Base-by-base conservation (phyloP, 768 basidiomycete species). In the Naganishia friedmannii region DNA sequence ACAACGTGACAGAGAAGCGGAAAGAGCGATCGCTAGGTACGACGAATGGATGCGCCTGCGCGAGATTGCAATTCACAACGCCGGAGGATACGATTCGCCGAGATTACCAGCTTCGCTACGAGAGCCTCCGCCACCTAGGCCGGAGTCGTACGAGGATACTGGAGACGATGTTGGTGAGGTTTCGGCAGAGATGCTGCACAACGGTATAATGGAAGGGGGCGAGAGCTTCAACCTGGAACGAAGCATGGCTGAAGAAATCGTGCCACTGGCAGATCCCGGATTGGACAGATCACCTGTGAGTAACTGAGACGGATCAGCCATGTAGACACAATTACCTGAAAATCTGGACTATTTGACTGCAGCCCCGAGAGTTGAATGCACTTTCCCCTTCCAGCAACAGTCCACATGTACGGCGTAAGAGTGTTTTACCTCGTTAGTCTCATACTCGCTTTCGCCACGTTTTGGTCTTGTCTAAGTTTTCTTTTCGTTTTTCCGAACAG, bases 401-500 rank as follows among this genome's bases (percentile, higher is more conserved):
- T 53, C 85, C 93, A 66, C 95, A 99, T 82, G 87, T 94, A 39
- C 88, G 95, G 75, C 86, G 95, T 81, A 96, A 93, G 85, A 95
- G 92, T 76, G 93, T 95, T 56, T 85, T 97, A 72, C 94, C 93
- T 83, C 89, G 91, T 91, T 80, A 67, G 80, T 77, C 45, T 5
- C 21, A n/a, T 5, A 28, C 4, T 31, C 12, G 2, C 13, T n/a
- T n/a, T n/a, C 13, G 57, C 8, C 34, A 28, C 46, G 9, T 66
- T 42, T 72, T 73, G 19, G 31, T 23, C 12, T 17, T 53, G 57
- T 31, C n/a, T 10, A 39, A 31, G 32, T 70, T 48, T 3, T n/a
- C 32, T 12, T 26, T 15, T 39, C 48, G 3, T 51, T 51, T 13
- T 60, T 19, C 3, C 8, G 29, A n/a, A 29, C 53, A 72, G 71